These are phyloP conservation scores for Bremia lactucae DNA, from an alignment of 352 stramenopile species.

Conservation along the genomic window DNA sequence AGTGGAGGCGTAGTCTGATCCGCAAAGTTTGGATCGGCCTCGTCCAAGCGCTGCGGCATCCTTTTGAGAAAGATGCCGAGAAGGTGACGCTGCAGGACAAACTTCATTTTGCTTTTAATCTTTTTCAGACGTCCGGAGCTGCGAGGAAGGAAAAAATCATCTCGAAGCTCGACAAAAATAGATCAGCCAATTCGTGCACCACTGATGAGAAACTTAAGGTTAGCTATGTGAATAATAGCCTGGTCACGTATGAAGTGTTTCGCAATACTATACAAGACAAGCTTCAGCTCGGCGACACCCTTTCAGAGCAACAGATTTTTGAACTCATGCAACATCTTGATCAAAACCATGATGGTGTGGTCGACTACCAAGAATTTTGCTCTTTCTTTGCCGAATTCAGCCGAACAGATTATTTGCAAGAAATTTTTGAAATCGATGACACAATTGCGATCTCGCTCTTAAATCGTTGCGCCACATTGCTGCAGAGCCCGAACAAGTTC, in stretches of 20 bases:
- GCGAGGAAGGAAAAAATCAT: slow-evolving; percentile 10
- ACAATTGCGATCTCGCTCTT: slow-evolving; percentile 58
- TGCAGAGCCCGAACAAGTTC: slow-evolving; percentile 36
- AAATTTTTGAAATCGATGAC: slow-evolving; percentile 70
- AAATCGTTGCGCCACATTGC: slow-evolving; percentile 45
- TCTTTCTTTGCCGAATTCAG: slow-evolving; percentile 80
- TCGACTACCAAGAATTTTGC: slow-evolving; percentile 86
- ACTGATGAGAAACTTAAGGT: slow-evolving; percentile 19
- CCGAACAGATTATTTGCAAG: slow-evolving; percentile 53
- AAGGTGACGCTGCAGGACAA: slow-evolving; percentile 54
- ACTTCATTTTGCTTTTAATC: slow-evolving; percentile 55
- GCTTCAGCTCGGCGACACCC: slow-evolving; percentile 36
- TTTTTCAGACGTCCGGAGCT: slow-evolving; percentile 33
- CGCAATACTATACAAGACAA: slow-evolving; percentile 56
- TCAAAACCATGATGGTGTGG: slow-evolving; percentile 82
- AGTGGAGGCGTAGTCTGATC: slow-evolving; percentile 57
- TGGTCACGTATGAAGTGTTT: slow-evolving; percentile 74
- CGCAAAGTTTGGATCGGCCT: slow-evolving; percentile 67
- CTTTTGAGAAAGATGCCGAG: slow-evolving; percentile 24
- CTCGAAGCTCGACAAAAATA: slow-evolving; percentile 3
- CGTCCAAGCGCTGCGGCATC: slow-evolving; percentile 37
- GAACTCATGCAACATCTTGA: slow-evolving; percentile 90
- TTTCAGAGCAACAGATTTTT: slow-evolving; percentile 87
- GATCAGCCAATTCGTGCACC: not conserved
- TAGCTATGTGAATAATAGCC: slow-evolving; percentile 36